Evolutionary conservation across 2,329 filamentous ascomycete genomes (phyloP).

Genomic region (Penicillium digitatum): DNA sequence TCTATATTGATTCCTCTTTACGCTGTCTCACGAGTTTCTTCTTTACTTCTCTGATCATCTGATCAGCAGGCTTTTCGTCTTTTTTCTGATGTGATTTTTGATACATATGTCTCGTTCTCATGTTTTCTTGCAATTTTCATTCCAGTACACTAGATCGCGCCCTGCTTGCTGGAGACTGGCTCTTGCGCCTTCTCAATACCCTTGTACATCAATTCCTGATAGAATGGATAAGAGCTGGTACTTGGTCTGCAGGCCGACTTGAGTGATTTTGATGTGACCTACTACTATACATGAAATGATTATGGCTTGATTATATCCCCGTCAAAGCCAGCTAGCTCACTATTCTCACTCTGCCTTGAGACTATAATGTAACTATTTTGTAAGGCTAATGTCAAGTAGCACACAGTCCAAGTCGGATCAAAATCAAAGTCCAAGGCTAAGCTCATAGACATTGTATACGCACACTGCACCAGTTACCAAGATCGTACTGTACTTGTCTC

Average conservation of each 20-base stretch:
- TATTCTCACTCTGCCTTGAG: neutral
- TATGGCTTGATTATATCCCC: neutral
- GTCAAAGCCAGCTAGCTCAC: neutral
- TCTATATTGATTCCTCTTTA: constrained; percentile 14
- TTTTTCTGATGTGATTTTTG: constrained; percentile 7
- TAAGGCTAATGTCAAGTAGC: too few species aligned
- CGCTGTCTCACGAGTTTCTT: constrained; percentile 23
- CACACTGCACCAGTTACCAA: neutral
- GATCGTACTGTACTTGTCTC: constrained; percentile 3
- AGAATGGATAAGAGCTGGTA: constrained; percentile 22
- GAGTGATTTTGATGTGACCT: constrained; percentile 8
- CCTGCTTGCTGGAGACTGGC: constrained; percentile 17
- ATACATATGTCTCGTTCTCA: neutral
- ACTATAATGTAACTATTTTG: too few species aligned
- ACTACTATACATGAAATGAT: constrained; percentile 6
- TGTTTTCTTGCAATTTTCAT: constrained; percentile 3
- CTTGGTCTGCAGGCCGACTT: constrained; percentile 8
- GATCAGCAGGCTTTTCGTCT: neutral
- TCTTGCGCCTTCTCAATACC: constrained; percentile 23
- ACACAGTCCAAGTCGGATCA: neutral
- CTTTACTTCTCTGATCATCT: constrained; percentile 7
- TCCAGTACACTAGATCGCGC: constrained; percentile 24
- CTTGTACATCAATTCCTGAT: constrained; percentile 28
- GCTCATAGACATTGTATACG: neutral
- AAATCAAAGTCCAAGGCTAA: neutral